A percentile compares a stretch with the other conserved stretches of the same genome.
phyloP scores from a whole-genome alignment of 2,329 filamentous ascomycete species.

The Monosporascus ibericus region DNA sequence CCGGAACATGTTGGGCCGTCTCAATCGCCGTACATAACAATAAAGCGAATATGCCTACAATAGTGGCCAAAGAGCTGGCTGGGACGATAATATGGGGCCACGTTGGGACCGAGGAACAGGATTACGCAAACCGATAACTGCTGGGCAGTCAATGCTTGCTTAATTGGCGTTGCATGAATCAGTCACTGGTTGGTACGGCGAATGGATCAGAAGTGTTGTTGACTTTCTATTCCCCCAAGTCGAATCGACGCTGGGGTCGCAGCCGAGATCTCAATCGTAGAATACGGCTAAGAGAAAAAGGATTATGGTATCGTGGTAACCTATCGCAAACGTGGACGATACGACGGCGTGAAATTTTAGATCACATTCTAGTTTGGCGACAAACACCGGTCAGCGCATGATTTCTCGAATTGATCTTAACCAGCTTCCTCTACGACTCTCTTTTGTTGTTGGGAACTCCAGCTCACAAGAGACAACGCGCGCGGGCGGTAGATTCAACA shows the following conservation, averaged over 20 bases:
- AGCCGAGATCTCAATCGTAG: slow-evolving; percentile 7
- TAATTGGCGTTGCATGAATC: not conserved
- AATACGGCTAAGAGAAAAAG: slow-evolving; percentile 10
- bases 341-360: slow-evolving; percentile 12
- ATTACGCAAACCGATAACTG: slow-evolving; percentile 12
- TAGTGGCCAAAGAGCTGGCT: slow-evolving; percentile 4
- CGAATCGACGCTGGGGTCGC: slow-evolving; percentile 6
- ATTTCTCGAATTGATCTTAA: slow-evolving; percentile 16
- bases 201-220: slow-evolving; percentile 4
- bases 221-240: slow-evolving; percentile 3
- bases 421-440: slow-evolving; percentile 3
- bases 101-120: slow-evolving; percentile 2
- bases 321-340: not conserved
- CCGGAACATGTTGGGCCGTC: slow-evolving; percentile 46
- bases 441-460: slow-evolving; percentile 8
- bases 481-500: slow-evolving; percentile 6
- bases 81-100: slow-evolving; percentile 4
- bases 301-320: not conserved
- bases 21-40: slow-evolving; percentile 34
- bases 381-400: slow-evolving; percentile 20
- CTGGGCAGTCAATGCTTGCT: slow-evolving; percentile 11
- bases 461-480: slow-evolving; percentile 7
- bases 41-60: slow-evolving; percentile 2
- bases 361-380: slow-evolving; percentile 22
- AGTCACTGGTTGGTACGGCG: not conserved